These are phyloP conservation scores for Kazachstania taianensis DNA, from an alignment of 805 yeast species.

Conservation along the genomic window DNA sequence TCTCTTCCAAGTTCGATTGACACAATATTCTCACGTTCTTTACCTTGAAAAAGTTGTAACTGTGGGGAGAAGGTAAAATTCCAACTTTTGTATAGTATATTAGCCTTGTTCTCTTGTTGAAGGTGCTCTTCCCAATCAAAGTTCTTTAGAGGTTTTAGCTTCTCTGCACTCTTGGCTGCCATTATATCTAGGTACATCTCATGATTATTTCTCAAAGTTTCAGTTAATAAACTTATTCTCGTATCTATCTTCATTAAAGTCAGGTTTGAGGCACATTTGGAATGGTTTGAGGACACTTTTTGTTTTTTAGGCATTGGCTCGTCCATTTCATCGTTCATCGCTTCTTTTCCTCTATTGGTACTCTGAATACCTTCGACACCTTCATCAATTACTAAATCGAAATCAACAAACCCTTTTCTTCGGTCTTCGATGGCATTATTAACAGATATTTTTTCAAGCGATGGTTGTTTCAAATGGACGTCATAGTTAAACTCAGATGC, in stretches of 20 bases:
- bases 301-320: background rate
- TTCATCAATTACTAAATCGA: slow-evolving; percentile 6
- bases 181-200: slow-evolving; percentile 15
- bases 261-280: background rate
- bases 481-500: background rate
- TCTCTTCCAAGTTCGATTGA: slow-evolving; percentile 15
- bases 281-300: background rate
- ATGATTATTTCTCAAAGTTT: slow-evolving; percentile 16
- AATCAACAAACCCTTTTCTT: slow-evolving; percentile 3
- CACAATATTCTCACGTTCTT: too few species aligned
- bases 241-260: slow-evolving; percentile 11
- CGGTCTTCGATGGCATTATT: background rate
- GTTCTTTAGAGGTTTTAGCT: too few species aligned
- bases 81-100: slow-evolving; percentile 13
- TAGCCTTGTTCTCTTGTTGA: background rate
- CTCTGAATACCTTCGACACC: background rate
- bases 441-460: background rate
- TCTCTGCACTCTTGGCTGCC: slow-evolving; percentile 8
- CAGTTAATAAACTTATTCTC: slow-evolving; percentile 20
- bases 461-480: background rate
- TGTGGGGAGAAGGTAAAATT: slow-evolving; percentile 3
- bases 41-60: background rate
- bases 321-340: background rate
- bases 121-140: background rate
- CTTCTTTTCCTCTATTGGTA: background rate